These are phyloP conservation scores for Omphalotus olearius DNA, from an alignment of 1,284 basidiomycete genomes.

Conservation along the genomic window DNA sequence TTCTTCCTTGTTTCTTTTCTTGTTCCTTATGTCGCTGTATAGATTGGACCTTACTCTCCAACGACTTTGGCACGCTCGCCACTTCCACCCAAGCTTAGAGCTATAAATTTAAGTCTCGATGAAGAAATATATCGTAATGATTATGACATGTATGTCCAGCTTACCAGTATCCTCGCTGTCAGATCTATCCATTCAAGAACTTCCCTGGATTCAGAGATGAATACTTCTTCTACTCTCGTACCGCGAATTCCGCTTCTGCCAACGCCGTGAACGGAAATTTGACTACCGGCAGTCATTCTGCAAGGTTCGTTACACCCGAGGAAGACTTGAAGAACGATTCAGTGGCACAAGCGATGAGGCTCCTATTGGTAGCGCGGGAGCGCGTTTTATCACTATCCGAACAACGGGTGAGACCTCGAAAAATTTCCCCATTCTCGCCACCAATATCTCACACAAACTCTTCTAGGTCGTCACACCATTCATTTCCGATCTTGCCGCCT, in stretches of 20 bases:
- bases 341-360: constrained; percentile 50
- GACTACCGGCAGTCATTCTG: constrained; percentile 10
- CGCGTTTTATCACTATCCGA: constrained; percentile 68
- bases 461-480: constrained; percentile 46
- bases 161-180: constrained; percentile 15
- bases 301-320: constrained; percentile 27
- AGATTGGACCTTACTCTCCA: constrained; percentile 77
- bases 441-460: neutral
- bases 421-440: neutral
- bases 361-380: constrained; percentile 61
- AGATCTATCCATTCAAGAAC: neutral
- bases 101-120: constrained; percentile 61
- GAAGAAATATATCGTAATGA: constrained; percentile 47
- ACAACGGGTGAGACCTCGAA: constrained; percentile 45
- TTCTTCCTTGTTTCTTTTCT: constrained; percentile 1
- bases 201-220: constrained; percentile 31
- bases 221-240: constrained; percentile 32
- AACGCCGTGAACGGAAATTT: neutral
- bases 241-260: constrained; percentile 15
- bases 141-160: constrained; percentile 31
- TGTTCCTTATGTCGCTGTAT: neutral
- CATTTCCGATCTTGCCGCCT: constrained; percentile 37
- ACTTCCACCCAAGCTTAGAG: constrained; percentile 65
- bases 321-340: constrained; percentile 33
- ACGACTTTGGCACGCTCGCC: constrained; percentile 64